Conservation (phyloP, 1,139 yeast genomes). For the Taphrina populina region DNA sequence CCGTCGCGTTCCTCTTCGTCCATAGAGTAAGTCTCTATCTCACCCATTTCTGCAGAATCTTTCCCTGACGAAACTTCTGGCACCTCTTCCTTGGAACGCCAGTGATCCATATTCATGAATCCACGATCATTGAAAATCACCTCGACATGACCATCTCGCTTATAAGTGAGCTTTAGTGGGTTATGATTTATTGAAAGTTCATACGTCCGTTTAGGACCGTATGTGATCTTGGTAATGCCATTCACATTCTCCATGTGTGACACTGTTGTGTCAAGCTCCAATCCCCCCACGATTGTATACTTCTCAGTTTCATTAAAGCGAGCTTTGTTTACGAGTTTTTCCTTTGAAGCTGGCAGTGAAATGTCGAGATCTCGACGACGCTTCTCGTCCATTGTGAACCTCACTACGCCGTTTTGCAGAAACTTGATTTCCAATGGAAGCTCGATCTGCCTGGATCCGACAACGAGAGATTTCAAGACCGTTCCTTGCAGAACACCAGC, state of each 20-base stretch:
- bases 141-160: conserved; percentile 51
- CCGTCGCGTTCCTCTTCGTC: conserved; percentile 38
- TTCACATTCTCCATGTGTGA: conserved; percentile 29
- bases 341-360: conserved; percentile 40
- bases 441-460: conserved; percentile 44
- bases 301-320: conserved; percentile 62
- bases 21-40: conserved; percentile 18
- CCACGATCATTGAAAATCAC: conserved; percentile 66
- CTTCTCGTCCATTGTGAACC: conserved; percentile 66
- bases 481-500: conserved; percentile 49
- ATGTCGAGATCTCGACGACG: conserved; percentile 47
- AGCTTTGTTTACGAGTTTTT: conserved; percentile 39
- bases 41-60: conserved; percentile 43
- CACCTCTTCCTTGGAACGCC: conserved; percentile 47
- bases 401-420: conserved; percentile 55
- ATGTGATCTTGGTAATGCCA: conserved; percentile 43
- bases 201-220: conserved; percentile 50
- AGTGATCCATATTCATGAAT: conserved; percentile 76
- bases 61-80: conserved; percentile 43
- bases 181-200: conserved; percentile 49
- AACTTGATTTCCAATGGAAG: conserved; percentile 61
- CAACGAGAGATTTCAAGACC: conserved; percentile 49
- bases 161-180: conserved; percentile 59
- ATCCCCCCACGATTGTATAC: conserved; percentile 56
- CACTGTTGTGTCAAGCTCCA: conserved; percentile 38